These are phyloP conservation scores for Podila horticola DNA, from an alignment of 192 early-diverging fungal genomes.

Conservation along the genomic window DNA sequence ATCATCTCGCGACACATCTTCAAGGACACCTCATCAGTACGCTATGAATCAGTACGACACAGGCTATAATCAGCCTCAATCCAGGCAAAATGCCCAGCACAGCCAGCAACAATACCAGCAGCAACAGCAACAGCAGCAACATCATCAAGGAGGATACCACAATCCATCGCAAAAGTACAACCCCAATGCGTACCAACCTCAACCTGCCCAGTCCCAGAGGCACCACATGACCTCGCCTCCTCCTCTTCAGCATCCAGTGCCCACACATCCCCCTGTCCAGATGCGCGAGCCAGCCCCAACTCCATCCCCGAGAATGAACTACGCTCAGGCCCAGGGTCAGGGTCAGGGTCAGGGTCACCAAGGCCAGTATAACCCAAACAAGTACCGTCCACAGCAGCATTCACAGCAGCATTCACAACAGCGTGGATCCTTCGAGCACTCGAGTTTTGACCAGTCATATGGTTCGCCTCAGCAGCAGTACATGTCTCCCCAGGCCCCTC, in stretches of 20 bases:
- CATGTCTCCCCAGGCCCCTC: constrained; percentile 41
- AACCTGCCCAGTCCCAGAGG: constrained; percentile 13
- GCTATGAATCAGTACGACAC: constrained; percentile 42
- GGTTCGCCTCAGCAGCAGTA: constrained; percentile 35
- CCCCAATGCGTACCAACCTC: constrained; percentile 47
- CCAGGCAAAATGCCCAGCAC: constrained; percentile 38
- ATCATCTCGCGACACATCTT: background rate
- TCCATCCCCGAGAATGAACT: constrained; percentile 57
- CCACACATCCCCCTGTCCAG: constrained; percentile 67
- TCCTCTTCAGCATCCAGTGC: constrained; percentile 69
- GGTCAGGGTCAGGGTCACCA: constrained; percentile 16
- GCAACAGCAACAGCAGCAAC: constrained; percentile 18
- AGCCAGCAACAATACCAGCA: constrained; percentile 26
- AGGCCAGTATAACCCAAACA: constrained; percentile 25
- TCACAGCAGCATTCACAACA: constrained; percentile 15
- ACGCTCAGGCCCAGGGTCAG: constrained; percentile 31
- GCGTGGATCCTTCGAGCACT: background rate
- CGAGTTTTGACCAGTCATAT: constrained; percentile 39
- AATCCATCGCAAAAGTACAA: constrained; percentile 35
- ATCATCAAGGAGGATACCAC: constrained; percentile 14
- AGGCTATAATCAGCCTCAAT: constrained; percentile 40
- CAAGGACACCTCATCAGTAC: background rate
- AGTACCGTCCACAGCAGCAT: constrained; percentile 46
- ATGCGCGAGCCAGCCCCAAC: constrained; percentile 56
- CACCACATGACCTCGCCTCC: constrained; percentile 59